These are phyloP conservation scores for Tarenaya hassleriana DNA, from an alignment of 345 rosid species.

Conservation along the genomic window DNA sequence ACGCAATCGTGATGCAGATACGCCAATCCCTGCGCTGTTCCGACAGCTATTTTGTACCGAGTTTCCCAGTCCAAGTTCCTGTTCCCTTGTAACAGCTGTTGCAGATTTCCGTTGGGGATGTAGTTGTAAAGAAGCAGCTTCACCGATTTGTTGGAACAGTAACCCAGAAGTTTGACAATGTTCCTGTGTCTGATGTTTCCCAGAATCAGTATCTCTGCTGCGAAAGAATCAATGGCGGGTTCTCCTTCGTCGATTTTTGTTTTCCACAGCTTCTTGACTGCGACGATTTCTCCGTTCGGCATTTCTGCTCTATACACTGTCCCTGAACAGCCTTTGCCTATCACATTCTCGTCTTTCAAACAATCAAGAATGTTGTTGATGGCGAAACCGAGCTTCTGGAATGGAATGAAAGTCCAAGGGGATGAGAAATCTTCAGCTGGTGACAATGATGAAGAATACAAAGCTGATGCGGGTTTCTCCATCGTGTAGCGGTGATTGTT, in stretches of 20 bases:
- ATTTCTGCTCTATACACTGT: constrained; percentile 80
- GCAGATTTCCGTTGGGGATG: constrained; percentile 75
- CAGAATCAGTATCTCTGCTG: constrained; percentile 88
- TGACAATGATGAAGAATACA: constrained; percentile 32
- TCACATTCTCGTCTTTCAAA: constrained; percentile 73
- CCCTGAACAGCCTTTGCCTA: constrained; percentile 96
- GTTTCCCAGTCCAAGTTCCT: constrained; percentile 84
- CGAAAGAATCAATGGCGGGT: constrained; percentile 62
- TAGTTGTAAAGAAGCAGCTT: constrained; percentile 86
- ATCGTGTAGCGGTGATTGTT: constrained; percentile 44
- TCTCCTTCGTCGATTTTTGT: constrained; percentile 48
- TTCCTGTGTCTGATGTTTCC: constrained; percentile 88
- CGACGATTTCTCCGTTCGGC: constrained; percentile 70
- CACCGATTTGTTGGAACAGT: constrained; percentile 73
- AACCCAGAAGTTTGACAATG: constrained; percentile 82
- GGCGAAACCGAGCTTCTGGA: constrained; percentile 67
- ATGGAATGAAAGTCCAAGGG: constrained; percentile 97
- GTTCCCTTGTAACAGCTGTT: constrained; percentile 61
- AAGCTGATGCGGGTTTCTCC: constrained; percentile 44
- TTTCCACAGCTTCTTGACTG: constrained; percentile 89
- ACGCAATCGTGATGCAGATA: constrained; percentile 92
- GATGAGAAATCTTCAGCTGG: constrained; percentile 81
- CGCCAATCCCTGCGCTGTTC: constrained; percentile 88
- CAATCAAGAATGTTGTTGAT: constrained; percentile 69
- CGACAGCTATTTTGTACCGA: constrained; percentile 82